Evolutionary conservation across 2,329 filamentous ascomycete species (phyloP).

Genomic region (Neurospora sp.): DNA sequence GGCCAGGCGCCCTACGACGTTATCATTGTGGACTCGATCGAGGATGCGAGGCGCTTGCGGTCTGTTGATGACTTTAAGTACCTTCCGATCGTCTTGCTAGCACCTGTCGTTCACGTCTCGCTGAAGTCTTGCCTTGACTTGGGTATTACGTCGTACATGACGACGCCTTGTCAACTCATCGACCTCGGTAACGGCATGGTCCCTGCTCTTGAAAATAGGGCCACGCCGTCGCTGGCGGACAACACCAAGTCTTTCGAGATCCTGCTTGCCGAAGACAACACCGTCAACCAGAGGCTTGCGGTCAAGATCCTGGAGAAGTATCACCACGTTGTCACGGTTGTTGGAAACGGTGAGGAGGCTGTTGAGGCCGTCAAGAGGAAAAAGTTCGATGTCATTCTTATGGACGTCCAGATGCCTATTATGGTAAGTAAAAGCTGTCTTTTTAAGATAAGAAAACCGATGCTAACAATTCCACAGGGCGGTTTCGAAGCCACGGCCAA

Average conservation of each 20-base stretch:
- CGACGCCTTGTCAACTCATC: conserved; percentile 85
- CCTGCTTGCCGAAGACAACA: conserved; percentile 89
- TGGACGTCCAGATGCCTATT: conserved; percentile 99
- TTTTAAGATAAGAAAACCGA: conserved; percentile 4
- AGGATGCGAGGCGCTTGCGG: conserved; percentile 75
- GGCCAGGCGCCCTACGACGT: conserved; percentile 71
- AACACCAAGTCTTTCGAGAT: conserved; percentile 95
- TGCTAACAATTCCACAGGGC: conserved; percentile 47
- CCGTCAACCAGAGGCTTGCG: conserved; percentile 90
- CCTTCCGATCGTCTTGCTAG: conserved; percentile 86
- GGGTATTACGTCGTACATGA: conserved; percentile 99
- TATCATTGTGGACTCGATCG: conserved; percentile 89
- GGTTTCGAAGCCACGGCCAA: conserved; percentile 96
- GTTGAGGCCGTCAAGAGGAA: conserved; percentile 86
- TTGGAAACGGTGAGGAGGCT: conserved; percentile 89
- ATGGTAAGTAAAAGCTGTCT: conserved; percentile 52
- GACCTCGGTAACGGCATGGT: conserved; percentile 95
- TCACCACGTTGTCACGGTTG: conserved; percentile 83
- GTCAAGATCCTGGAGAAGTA: conserved; percentile 98
- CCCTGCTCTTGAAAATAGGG: conserved; percentile 84
- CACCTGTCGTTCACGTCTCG: conserved; percentile 79
- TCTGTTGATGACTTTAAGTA: conserved; percentile 95
- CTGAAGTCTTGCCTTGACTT: conserved; percentile 89
- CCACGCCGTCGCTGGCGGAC: conserved; percentile 82
- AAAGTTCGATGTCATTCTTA: conserved; percentile 91